These are phyloP conservation scores for Yamadazyma triangularis DNA, from an alignment of 1,139 yeast species.

Conservation along the genomic window DNA sequence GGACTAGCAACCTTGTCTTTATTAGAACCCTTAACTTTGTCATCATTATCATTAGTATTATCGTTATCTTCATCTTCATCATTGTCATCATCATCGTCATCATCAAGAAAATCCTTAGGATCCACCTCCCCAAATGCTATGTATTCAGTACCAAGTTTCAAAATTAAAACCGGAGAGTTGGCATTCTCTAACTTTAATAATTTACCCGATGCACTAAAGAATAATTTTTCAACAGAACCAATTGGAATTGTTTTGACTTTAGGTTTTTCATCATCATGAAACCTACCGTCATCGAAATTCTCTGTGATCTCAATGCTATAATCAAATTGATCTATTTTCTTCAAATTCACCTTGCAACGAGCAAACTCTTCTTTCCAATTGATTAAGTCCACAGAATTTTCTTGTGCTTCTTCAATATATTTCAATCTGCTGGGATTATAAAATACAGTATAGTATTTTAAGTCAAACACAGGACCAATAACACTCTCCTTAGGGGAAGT, in stretches of 20 bases:
- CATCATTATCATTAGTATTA: too few relatives aligned
- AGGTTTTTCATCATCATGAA: constrained; percentile 56
- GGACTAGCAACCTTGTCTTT: too few relatives aligned
- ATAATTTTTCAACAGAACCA: constrained; percentile 46
- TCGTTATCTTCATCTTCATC: too few relatives aligned
- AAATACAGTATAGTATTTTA: constrained; percentile 62
- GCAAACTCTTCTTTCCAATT: constrained; percentile 77
- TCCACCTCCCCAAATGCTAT: constrained; percentile 46
- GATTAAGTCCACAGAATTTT: constrained; percentile 34
- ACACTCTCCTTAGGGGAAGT: not conserved
- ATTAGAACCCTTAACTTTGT: too few relatives aligned
- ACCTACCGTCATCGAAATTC: constrained; percentile 68
- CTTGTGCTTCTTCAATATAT: constrained; percentile 22
- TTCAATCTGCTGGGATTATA: constrained; percentile 51
- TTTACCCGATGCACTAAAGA: constrained; percentile 71
- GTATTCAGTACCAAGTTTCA: constrained; percentile 42
- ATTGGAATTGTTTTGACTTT: constrained; percentile 33
- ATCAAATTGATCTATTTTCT: constrained; percentile 17
- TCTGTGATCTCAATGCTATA: constrained; percentile 53
- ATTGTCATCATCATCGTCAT: constrained; percentile 20
- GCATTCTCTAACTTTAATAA: constrained; percentile 62
- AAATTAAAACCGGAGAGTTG: constrained; percentile 63
- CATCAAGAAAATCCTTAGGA: constrained; percentile 25
- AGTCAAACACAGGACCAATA: constrained; percentile 61
- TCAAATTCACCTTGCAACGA: constrained; percentile 44